A percentile compares a stretch with the other conserved stretches of the same genome.
These are phyloP conservation scores for Blastobotrys indianensis DNA, from an alignment of 1,139 yeast genomes.

Conservation along the genomic window DNA sequence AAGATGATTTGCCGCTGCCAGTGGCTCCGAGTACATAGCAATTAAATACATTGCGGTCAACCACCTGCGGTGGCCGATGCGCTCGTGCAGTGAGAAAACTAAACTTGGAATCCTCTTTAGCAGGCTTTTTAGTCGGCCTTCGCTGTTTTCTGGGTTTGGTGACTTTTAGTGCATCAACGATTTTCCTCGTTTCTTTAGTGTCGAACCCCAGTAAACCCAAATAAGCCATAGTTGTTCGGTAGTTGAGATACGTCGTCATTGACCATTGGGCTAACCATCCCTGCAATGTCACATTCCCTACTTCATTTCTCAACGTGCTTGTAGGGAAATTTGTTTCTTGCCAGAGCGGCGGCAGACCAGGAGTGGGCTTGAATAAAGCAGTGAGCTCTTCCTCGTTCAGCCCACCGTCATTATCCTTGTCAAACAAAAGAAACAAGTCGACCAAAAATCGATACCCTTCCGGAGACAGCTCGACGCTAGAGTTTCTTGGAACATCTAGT, in stretches of 20 bases:
- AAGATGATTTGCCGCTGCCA: constrained; percentile 75
- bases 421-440: constrained; percentile 79
- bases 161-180: constrained; percentile 61
- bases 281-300: constrained; percentile 83
- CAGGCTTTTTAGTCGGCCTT: constrained; percentile 47
- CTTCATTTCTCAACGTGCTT: constrained; percentile 82
- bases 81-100: neutral
- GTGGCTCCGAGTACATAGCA: constrained; percentile 84
- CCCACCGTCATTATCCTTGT: constrained; percentile 94
- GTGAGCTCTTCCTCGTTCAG: constrained; percentile 64
- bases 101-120: constrained; percentile 7
- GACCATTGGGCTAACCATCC: constrained; percentile 99
- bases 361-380: constrained; percentile 75
- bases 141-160: constrained; percentile 70
- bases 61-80: constrained; percentile 41
- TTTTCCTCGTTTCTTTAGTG: constrained; percentile 34
- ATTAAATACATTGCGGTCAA: constrained; percentile 84
- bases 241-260: constrained; percentile 84
- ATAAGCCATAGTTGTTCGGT: constrained; percentile 78
- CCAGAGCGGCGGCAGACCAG: constrained; percentile 89
- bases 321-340: constrained; percentile 76
- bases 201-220: constrained; percentile 87
- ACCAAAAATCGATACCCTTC: constrained; percentile 90
- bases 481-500: constrained; percentile 65
- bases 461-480: constrained; percentile 90